Percentiles rank a stretch among this genome's conserved stretches.
Evolutionary conservation across 805 yeast genomes (phyloP).

Genomic region (Teunomyces lycoperdinae): DNA sequence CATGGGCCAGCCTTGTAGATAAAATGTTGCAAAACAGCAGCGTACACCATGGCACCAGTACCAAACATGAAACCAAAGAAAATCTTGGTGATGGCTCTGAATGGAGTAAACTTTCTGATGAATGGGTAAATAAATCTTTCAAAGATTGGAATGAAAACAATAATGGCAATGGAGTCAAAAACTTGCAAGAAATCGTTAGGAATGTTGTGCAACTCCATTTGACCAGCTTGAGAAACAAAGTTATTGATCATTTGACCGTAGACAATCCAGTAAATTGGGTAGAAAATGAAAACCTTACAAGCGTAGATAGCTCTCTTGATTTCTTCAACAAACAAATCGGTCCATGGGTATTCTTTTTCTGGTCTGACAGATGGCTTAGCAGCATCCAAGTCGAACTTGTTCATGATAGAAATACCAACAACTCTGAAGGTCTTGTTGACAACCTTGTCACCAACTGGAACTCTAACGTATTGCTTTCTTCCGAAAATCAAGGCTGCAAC

Average conservation of each 20-base stretch:
- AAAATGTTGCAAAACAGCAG: slow-evolving; percentile 70
- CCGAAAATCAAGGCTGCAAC: slow-evolving; percentile 53
- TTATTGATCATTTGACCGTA: slow-evolving; percentile 70
- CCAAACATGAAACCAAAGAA: slow-evolving; percentile 67
- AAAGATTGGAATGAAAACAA: slow-evolving; percentile 72
- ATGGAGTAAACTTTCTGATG: slow-evolving; percentile 45
- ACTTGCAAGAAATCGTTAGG: slow-evolving; percentile 80
- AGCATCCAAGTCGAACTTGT: slow-evolving; percentile 48
- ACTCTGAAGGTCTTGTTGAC: slow-evolving; percentile 50
- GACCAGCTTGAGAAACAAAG: slow-evolving; percentile 71
- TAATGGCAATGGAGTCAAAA: slow-evolving; percentile 71
- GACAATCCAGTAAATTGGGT: slow-evolving; percentile 72
- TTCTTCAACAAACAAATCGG: slow-evolving; percentile 71
- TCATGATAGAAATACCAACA: slow-evolving; percentile 41
- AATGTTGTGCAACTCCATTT: slow-evolving; percentile 70
- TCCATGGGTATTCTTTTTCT: slow-evolving; percentile 52
- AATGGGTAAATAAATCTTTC: slow-evolving; percentile 54
- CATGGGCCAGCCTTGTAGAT: slow-evolving; percentile 74
- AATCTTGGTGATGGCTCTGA: slow-evolving; percentile 72
- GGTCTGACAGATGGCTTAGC: slow-evolving; percentile 60
- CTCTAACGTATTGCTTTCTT: slow-evolving; percentile 51
- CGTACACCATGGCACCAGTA: slow-evolving; percentile 65
- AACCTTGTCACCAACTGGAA: slow-evolving; percentile 61
- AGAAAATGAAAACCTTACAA: slow-evolving; percentile 69
- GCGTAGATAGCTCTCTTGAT: slow-evolving; percentile 62